These are phyloP conservation scores for Pugionium dolabratum DNA, from an alignment of 345 rosid genomes.

Conservation along the genomic window DNA sequence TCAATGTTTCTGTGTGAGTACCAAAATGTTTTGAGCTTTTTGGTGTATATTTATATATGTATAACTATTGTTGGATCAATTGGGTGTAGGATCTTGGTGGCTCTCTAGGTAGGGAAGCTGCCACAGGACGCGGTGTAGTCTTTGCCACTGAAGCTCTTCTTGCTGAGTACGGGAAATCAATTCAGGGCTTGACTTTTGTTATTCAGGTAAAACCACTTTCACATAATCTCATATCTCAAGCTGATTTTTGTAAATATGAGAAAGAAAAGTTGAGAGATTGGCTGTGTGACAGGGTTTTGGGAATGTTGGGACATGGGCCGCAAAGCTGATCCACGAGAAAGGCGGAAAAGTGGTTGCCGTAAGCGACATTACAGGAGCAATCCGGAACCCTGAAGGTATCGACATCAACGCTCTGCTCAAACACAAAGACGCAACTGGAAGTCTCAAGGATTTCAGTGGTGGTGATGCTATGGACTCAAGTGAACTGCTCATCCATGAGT, in stretches of 20 bases:
- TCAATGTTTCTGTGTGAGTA: conserved; percentile 10
- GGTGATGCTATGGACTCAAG: conserved; percentile 68
- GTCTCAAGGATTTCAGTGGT: conserved; percentile 66
- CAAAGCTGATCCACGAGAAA: conserved; percentile 78
- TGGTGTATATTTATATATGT: neutral
- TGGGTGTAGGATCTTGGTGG: conserved; percentile 92
- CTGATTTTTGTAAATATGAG: neutral
- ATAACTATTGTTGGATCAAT: neutral
- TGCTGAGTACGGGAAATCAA: conserved; percentile 77
- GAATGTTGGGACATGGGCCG: conserved; percentile 96
- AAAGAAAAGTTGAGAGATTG: neutral
- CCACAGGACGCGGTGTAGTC: conserved; percentile 95
- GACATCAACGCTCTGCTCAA: conserved; percentile 56
- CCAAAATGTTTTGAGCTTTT: conserved; percentile 15
- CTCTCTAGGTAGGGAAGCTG: conserved; percentile 97
- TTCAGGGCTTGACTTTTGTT: conserved; percentile 76
- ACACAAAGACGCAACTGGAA: conserved; percentile 65
- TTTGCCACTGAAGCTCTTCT: conserved; percentile 91
- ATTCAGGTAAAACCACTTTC: conserved; percentile 63
- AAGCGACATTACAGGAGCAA: conserved; percentile 91
- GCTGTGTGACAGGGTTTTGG: conserved; percentile 72
- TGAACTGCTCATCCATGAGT: conserved; percentile 77
- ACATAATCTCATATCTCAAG: conserved; percentile 7
- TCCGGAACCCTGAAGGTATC: conserved; percentile 80
- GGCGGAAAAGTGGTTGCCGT: conserved; percentile 95